Conservation (phyloP, 495 filamentous ascomycete genomes). For the Podospora appendiculata region DNA sequence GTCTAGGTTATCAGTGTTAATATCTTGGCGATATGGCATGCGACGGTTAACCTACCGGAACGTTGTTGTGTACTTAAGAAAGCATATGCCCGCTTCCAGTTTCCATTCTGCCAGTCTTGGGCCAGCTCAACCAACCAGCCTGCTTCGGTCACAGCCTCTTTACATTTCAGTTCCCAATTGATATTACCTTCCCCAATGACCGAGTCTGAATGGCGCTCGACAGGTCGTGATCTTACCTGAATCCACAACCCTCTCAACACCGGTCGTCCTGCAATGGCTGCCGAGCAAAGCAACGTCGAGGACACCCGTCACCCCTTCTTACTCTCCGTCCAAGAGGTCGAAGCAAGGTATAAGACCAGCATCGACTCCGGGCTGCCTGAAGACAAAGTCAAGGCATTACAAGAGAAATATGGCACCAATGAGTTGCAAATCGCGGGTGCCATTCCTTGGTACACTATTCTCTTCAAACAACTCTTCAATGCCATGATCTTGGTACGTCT, state of each 20-base stretch:
- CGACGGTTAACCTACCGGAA: neutral
- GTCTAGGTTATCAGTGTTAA: constrained; percentile 10
- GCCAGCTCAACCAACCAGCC: too few species aligned
- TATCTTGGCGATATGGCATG: neutral
- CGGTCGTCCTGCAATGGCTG: too few species aligned
- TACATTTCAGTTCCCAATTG: too few species aligned
- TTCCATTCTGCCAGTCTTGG: too few species aligned
- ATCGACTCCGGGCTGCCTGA: constrained; percentile 51
- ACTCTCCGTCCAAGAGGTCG: constrained; percentile 43
- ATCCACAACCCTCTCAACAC: neutral
- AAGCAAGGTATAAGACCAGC: constrained; percentile 42
- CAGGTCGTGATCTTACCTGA: neutral
- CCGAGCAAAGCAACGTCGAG: too few species aligned
- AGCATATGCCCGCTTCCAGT: neutral
- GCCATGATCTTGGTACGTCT: constrained; percentile 58
- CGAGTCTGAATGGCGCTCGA: too few species aligned
- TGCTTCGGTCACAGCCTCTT: too few species aligned
- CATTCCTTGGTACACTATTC: constrained; percentile 56
- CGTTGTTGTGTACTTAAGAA: neutral
- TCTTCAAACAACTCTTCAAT: constrained; percentile 58
- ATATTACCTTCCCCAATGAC: too few species aligned
- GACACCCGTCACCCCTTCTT: constrained; percentile 39
- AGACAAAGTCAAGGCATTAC: constrained; percentile 39
- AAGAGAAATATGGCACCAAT: constrained; percentile 50
- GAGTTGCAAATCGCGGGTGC: constrained; percentile 54